Percentiles rank a stretch among this genome's conserved stretches.
phyloP scores from a whole-genome alignment of 805 yeast species.

The Grigorovia humatica region DNA sequence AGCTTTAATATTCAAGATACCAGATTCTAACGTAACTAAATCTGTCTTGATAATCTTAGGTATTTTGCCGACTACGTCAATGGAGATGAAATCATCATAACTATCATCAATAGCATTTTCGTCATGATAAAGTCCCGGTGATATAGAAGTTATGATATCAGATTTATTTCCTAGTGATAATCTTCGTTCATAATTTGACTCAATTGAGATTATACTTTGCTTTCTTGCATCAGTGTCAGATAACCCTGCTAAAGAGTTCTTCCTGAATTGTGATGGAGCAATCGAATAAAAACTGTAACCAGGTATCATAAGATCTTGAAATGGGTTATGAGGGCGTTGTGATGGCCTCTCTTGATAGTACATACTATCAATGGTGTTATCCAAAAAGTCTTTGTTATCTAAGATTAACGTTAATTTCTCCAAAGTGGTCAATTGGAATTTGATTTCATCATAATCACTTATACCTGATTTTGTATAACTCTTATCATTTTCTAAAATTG shows the following conservation, averaged over 20 bases:
- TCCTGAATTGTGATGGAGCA: constrained; percentile 18
- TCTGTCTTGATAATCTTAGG: constrained; percentile 10
- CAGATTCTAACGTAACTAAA: constrained; percentile 1
- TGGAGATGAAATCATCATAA: constrained; percentile 5
- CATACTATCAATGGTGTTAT: background rate
- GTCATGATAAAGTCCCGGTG: background rate
- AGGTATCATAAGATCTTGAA: background rate
- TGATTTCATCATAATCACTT: background rate
- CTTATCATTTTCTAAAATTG: constrained; percentile 3
- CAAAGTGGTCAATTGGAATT: background rate
- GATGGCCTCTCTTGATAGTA: background rate
- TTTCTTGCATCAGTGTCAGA: constrained; percentile 14
- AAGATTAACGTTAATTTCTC: background rate
- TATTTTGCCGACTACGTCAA: constrained; percentile 5
- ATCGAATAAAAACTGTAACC: constrained; percentile 7
- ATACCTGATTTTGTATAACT: constrained; percentile 3
- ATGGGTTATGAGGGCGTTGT: background rate
- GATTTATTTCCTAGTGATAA: constrained; percentile 6
- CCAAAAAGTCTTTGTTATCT: background rate
- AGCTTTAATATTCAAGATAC: constrained; percentile 9
- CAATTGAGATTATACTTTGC: constrained; percentile 11
- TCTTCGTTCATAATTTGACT: constrained; percentile 7
- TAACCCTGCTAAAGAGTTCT: constrained; percentile 17
- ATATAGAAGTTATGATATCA: background rate
- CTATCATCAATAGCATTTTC: constrained; percentile 4